Base-by-base conservation (phyloP, 345 rosid species). In the Populus davidiana region DNA sequence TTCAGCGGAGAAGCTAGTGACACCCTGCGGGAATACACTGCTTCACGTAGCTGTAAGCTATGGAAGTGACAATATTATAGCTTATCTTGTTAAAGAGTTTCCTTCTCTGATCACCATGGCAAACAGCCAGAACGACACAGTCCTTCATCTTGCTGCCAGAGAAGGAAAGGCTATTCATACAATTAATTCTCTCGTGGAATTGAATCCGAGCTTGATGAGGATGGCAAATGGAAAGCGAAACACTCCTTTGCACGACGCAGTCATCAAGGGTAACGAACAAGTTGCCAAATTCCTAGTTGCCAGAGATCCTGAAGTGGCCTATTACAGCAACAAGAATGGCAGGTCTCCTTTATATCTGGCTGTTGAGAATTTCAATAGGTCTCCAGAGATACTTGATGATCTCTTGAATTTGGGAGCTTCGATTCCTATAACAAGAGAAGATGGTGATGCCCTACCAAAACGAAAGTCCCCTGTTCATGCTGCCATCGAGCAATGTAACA, bases 21-120 rank as follows among this genome's bases (percentile, higher is more conserved):
- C 61, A 52, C 61, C n/a, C 59, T 18, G n/a, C 2, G n/a, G 56
- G 59, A 50, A 50, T 17, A 1, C n/a, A 50, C 8, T 50, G 5
- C 59, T 50, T 6, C 59, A 50, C 5, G 3, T 50, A 1, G 59
- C 59, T 18, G 8, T 18, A 0, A 50, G n/a, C n/a, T 6, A 6
- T 1, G 1, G n/a, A 18, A 50, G n/a, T 18, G 59, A 18, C 59
- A 50, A 50, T 1, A 18, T 50, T 17, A 16, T 0, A 17, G 2
- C 20, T 49, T 49, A 17, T 17, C 21, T 49, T 21, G 2, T 2
- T 49, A 0, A 16, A 5, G n/a, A 18, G n/a, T 18, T 1, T 20
- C 25, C 61, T 52, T 52, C 25, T 52, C n/a, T 50, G 0, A 18
- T 50, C 59, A 50, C 59, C 59, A 50, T 0, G 0, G 0, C 0